A percentile compares a stretch with the other conserved stretches of the same genome.
Conservation (phyloP, 495 filamentous ascomycete species). For the Neohortaea acidophila region DNA sequence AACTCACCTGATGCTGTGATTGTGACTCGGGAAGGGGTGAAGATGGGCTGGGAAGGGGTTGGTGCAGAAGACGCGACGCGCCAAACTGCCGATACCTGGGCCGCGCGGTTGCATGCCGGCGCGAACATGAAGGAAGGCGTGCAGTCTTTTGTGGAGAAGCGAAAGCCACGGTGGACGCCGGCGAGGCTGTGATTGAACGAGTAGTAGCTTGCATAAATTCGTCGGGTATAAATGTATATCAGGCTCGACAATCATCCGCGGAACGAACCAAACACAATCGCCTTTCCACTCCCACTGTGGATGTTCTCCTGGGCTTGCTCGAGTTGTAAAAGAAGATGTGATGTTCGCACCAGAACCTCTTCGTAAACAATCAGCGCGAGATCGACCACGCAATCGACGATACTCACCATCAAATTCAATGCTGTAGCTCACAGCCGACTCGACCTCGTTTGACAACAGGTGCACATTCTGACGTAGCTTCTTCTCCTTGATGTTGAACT, state of each 20-base stretch:
- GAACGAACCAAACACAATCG: conserved; percentile 29
- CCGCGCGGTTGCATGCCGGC: conserved; percentile 42
- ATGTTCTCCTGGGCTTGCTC: conserved; percentile 24
- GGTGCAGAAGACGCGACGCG: conserved; percentile 50
- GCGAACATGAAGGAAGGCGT: conserved; percentile 69
- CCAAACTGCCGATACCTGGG: conserved; percentile 42
- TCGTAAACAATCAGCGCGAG: background rate
- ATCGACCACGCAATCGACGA: background rate
- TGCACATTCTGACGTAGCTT: conserved; percentile 16
- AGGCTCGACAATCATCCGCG: background rate
- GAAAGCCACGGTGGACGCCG: conserved; percentile 53
- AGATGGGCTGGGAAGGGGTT: conserved; percentile 50
- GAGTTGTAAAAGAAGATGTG: conserved; percentile 24
- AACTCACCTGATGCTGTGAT: conserved; percentile 63
- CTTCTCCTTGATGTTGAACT: conserved; percentile 24
- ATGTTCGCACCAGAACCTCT: conserved; percentile 29
- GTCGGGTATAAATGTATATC: too few species aligned
- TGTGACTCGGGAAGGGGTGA: conserved; percentile 48
- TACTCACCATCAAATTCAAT: conserved; percentile 29
- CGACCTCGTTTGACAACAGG: conserved; percentile 21
- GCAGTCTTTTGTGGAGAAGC: conserved; percentile 64
- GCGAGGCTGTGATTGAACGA: conserved; percentile 61
- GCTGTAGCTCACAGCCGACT: conserved; percentile 26
- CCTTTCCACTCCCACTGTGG: conserved; percentile 22
- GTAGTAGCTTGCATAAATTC: too few species aligned